Percentiles rank a stretch among this genome's conserved stretches.
phyloP scores from a whole-genome alignment of 1,284 basidiomycete genomes.

The Cryptococcus neoformans region DNA sequence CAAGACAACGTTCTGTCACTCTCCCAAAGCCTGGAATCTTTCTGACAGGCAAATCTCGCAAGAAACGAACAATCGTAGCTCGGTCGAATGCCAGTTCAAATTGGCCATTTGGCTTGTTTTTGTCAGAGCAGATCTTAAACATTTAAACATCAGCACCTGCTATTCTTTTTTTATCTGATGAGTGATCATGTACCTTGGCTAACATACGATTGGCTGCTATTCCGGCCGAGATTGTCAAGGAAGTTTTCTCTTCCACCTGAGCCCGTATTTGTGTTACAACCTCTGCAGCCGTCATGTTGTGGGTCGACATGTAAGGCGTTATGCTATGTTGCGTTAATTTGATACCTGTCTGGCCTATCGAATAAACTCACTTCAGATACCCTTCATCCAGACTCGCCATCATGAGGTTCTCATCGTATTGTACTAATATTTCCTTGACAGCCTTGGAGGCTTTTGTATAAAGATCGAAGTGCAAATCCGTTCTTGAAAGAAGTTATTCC shows the following conservation, averaged over 20 bases:
- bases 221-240: conserved; percentile 87
- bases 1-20: conserved; percentile 78
- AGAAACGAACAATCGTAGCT: conserved; percentile 64
- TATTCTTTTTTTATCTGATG: not conserved
- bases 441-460: conserved; percentile 67
- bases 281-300: conserved; percentile 63
- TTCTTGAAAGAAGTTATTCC: conserved; percentile 51
- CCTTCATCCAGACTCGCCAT: conserved; percentile 84
- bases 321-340: conserved; percentile 21
- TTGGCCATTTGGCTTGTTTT: conserved; percentile 95
- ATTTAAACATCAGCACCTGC: not conserved
- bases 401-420: conserved; percentile 77
- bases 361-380: conserved; percentile 68
- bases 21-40: conserved; percentile 79
- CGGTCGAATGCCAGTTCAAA: conserved; percentile 69
- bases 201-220: conserved; percentile 75
- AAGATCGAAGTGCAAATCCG: conserved; percentile 55
- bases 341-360: too few relatives aligned
- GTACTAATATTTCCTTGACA: conserved; percentile 44
- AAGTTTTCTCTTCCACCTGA: conserved; percentile 68
- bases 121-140: conserved; percentile 83
- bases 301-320: conserved; percentile 64
- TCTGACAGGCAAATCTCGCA: conserved; percentile 46
- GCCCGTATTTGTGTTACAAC: conserved; percentile 75
- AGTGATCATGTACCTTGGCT: conserved; percentile 61